Evolutionary conservation across 139 green algal species (phyloP).

Genomic region (Medakamo hakoo): DNA sequence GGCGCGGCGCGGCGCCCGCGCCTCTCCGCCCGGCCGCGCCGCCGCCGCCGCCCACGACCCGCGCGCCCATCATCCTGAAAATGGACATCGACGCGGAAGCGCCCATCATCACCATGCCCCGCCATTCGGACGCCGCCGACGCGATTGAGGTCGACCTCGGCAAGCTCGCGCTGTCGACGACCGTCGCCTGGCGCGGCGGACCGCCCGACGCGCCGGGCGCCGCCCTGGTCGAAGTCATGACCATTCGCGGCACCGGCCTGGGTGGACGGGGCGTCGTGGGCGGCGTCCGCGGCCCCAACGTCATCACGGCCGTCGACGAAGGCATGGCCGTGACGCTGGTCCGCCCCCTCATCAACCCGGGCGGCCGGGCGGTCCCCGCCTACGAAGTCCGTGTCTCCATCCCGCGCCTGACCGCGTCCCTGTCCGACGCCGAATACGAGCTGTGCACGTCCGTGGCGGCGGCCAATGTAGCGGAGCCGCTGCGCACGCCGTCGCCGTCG

Average conservation of each 20-base stretch:
- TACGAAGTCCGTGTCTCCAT: constrained; percentile 36
- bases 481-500: neutral
- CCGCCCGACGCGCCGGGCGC: neutral
- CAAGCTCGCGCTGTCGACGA: constrained; percentile 35
- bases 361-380: too few species aligned
- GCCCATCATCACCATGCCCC: constrained; percentile 63
- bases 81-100: constrained; percentile 54
- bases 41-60: neutral
- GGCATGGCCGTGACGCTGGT: constrained; percentile 22
- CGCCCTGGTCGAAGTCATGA: constrained; percentile 15
- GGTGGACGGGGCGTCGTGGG: neutral
- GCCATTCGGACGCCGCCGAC: constrained; percentile 15
- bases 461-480: constrained; percentile 36
- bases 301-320: constrained; percentile 34
- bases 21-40: neutral
- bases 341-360: constrained; percentile 23
- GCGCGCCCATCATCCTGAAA: constrained; percentile 33
- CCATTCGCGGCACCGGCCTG: neutral
- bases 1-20: neutral
- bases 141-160: constrained; percentile 61
- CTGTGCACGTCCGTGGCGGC: constrained; percentile 41
- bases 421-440: constrained; percentile 57
- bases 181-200: constrained; percentile 30
- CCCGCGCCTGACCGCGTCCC: constrained; percentile 26
- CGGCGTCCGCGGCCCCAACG: constrained; percentile 21